Evolutionary conservation across 768 basidiomycete genomes (phyloP).

Genomic region (Melanogaster broomeanus): DNA sequence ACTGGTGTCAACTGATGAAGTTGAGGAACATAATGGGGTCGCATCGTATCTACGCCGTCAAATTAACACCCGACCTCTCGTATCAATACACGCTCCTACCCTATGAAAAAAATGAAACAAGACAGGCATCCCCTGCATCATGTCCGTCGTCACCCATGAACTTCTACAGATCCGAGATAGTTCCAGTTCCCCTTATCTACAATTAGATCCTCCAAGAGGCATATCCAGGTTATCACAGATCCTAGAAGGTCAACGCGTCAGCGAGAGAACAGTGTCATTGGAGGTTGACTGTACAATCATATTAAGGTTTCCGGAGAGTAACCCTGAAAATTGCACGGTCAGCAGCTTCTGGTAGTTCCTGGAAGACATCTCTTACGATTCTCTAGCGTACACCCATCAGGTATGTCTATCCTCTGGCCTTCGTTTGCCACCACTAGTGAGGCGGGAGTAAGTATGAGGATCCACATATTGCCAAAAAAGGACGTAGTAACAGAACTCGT

Average conservation of each 20-base stretch:
- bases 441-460: not conserved
- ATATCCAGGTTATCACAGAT: slow-evolving; percentile 1
- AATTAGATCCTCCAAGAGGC: not conserved
- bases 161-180: not conserved
- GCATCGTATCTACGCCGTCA: no score
- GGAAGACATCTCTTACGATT: slow-evolving; percentile 43
- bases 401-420: slow-evolving; percentile 79
- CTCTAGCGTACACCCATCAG: slow-evolving; percentile 79
- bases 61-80: no score
- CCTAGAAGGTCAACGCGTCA: slow-evolving; percentile 5
- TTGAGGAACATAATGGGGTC: no score
- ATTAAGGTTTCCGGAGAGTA: slow-evolving; percentile 83
- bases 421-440: slow-evolving; percentile 71
- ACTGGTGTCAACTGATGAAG: no score
- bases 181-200: not conserved
- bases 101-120: no score
- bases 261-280: not conserved
- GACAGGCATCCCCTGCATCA: no score
- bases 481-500: not conserved
- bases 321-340: slow-evolving; percentile 36
- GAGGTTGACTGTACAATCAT: slow-evolving; percentile 53
- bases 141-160: no score
- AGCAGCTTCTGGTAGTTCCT: not conserved
- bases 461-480: not conserved
- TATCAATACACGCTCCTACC: no score